phyloP scores from a whole-genome alignment of 345 rosid genomes.

The Turritis glabra region DNA sequence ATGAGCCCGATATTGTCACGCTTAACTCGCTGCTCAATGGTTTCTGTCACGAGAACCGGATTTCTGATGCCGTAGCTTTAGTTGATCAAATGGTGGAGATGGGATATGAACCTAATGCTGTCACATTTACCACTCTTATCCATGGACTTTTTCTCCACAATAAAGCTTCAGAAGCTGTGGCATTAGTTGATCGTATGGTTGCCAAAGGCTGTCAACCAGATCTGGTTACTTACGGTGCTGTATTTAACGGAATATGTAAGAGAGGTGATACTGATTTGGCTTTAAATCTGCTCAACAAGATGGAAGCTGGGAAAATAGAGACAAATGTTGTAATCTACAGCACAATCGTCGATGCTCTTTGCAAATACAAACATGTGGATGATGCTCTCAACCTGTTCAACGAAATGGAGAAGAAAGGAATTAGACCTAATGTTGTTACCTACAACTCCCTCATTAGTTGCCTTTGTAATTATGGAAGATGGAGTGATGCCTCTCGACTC shows the following conservation, averaged over 20 bases:
- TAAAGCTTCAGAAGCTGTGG: neutral
- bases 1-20: no score
- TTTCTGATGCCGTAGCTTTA: neutral
- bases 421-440: neutral
- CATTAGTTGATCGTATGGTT: neutral
- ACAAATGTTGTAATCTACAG: neutral
- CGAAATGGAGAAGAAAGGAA: neutral
- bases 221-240: neutral
- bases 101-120: neutral
- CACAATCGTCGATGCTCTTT: neutral
- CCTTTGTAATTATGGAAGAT: neutral
- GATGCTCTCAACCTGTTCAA: neutral
- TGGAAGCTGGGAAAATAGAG: neutral
- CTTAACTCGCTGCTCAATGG: no score
- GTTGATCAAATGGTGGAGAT: neutral
- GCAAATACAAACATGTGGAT: neutral
- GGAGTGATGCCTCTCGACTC: neutral
- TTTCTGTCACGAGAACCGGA: neutral
- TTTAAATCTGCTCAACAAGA: neutral
- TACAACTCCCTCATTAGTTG: constrained; percentile 8
- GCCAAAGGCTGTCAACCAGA: fast-evolving
- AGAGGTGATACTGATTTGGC: neutral
- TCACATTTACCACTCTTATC: fast-evolving
- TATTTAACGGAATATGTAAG: neutral
- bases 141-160: neutral